These are phyloP conservation scores for Terana coerulea DNA, from an alignment of 768 basidiomycete genomes.

Conservation along the genomic window DNA sequence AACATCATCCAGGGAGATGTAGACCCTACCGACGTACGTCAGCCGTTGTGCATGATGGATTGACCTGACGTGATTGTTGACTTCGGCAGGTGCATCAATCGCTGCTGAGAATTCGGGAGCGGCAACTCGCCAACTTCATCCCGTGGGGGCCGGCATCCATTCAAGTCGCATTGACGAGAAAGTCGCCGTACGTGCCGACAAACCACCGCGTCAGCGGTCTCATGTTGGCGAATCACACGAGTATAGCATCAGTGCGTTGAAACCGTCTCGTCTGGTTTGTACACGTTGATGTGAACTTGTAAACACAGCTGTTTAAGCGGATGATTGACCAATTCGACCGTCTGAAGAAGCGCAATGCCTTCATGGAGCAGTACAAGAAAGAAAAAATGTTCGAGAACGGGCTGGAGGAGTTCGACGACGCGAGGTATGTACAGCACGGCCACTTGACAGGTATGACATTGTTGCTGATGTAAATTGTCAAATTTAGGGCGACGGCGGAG, in stretches of 20 bases:
- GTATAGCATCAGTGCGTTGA: constrained; percentile 83
- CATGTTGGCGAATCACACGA: constrained; percentile 99
- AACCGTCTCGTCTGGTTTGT: background rate
- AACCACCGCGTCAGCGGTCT: constrained; percentile 95
- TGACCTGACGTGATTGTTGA: background rate
- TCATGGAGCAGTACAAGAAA: constrained; percentile 96
- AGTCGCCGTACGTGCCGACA: constrained; percentile 82
- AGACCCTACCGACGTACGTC: constrained; percentile 88
- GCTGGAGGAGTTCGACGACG: constrained; percentile 95
- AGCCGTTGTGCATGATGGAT: background rate
- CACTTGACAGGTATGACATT: background rate
- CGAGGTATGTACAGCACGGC: constrained; percentile 54
- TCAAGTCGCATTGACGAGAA: constrained; percentile 92
- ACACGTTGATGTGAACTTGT: background rate
- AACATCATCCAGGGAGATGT: constrained; percentile 99
- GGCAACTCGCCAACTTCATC: constrained; percentile 95
- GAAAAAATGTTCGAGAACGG: constrained; percentile 94
- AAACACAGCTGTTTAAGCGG: constrained; percentile 80
- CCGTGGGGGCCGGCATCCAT: constrained; percentile 99
- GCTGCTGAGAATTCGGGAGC: constrained; percentile 91
- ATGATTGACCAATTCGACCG: constrained; percentile 95
- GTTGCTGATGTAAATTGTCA: background rate
- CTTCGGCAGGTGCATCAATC: constrained; percentile 99
- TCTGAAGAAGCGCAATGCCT: constrained; percentile 84
- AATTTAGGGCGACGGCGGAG: constrained; percentile 76